These are phyloP conservation scores for Gliomastix tumulicola DNA, from an alignment of 2,329 filamentous ascomycete genomes.

Conservation along the genomic window DNA sequence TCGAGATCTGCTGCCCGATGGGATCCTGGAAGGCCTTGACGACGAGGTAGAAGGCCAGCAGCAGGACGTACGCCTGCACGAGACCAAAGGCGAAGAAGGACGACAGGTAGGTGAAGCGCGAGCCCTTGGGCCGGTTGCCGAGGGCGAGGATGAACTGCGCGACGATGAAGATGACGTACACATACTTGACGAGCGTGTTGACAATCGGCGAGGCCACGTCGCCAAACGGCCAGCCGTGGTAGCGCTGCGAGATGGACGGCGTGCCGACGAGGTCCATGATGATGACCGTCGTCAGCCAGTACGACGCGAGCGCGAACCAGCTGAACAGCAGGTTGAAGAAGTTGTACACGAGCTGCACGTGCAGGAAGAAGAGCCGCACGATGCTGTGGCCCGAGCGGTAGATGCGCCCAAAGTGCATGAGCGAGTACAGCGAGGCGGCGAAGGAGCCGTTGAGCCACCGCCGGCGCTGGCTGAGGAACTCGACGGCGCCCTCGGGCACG, in stretches of 20 bases:
- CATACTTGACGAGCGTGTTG: constrained; percentile 78
- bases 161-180: constrained; percentile 79
- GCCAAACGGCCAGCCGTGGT: constrained; percentile 77
- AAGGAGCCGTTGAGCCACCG: constrained; percentile 97
- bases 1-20: constrained; percentile 47
- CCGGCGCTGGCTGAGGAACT: constrained; percentile 91
- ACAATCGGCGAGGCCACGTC: constrained; percentile 72
- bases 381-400: constrained; percentile 94
- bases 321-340: constrained; percentile 73
- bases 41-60: constrained; percentile 78
- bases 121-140: constrained; percentile 88
- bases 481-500: constrained; percentile 83
- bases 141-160: constrained; percentile 89
- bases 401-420: constrained; percentile 93
- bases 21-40: constrained; percentile 61
- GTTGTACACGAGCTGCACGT: constrained; percentile 90
- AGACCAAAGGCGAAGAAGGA: constrained; percentile 78
- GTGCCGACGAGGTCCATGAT: constrained; percentile 89
- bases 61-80: constrained; percentile 78
- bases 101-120: constrained; percentile 75
- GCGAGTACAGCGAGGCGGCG: constrained; percentile 83
- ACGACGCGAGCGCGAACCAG: constrained; percentile 79
- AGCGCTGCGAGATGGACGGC: constrained; percentile 36
- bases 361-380: constrained; percentile 91
- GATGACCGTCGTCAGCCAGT: constrained; percentile 86